Conservation (phyloP, 441 rosid genomes). For the Croton laevigatus region DNA sequence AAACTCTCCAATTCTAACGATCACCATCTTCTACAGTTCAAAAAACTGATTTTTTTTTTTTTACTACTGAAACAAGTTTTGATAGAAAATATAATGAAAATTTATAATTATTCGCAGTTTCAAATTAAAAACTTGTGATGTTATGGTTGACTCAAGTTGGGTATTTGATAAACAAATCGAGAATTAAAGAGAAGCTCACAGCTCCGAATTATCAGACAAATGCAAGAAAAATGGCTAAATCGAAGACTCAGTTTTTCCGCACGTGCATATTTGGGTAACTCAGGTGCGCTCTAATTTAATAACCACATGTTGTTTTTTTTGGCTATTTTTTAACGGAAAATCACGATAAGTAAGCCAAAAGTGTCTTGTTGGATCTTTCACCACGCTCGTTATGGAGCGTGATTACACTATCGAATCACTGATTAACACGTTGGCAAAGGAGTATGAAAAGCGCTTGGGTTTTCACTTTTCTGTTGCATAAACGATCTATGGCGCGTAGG, state of each 20-base stretch:
- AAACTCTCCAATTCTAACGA: neutral
- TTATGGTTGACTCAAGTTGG: neutral
- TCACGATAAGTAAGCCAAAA: neutral
- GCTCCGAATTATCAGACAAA: neutral
- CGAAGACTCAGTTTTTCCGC: constrained; percentile 12
- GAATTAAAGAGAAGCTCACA: neutral
- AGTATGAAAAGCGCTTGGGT: too few species aligned
- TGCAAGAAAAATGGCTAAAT: neutral
- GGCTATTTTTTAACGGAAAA: constrained; percentile 21
- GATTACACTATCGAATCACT: neutral
- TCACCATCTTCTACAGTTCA: neutral
- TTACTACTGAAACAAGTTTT: neutral
- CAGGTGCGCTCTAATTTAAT: neutral
- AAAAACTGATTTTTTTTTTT: too few species aligned
- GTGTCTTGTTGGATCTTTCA: neutral
- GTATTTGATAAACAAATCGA: neutral
- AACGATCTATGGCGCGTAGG: neutral
- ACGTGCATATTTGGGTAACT: constrained; percentile 9
- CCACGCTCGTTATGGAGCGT: neutral
- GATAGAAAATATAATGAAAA: constrained; percentile 6
- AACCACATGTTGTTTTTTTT: constrained; percentile 21
- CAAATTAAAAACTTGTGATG: too few species aligned
- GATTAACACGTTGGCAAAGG: too few species aligned
- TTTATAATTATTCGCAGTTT: neutral
- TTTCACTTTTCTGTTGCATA: neutral